Evolutionary conservation across 805 yeast species (phyloP), one percentile per base, ranked within the genome.

Genomic region (Starmera pachycereana): DNA sequence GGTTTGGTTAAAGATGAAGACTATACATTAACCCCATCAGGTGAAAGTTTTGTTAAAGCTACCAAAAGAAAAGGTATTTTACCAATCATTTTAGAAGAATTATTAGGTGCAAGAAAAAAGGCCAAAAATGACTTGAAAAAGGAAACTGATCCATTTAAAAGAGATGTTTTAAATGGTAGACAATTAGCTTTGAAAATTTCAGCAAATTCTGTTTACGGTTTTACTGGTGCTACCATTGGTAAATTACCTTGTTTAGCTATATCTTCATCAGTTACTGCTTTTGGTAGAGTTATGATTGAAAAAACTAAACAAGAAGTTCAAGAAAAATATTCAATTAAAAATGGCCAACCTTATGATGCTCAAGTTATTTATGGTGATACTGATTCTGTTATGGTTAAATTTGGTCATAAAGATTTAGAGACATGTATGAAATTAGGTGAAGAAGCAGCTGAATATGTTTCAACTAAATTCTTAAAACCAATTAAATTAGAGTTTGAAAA

Each of bases 161-260:
- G 85, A 50, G 95, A 88, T 54, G 97, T 92, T 29, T 71, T 94
- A 37, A 94, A 92, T 58, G 99, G 99, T 69, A 76, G 98, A 59
- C 99, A 92, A 62, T 68, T 92, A 52, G 99, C 99, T 0, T 68
- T 92, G 57, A 92, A 92, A 55, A 86, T 92, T 38, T 88, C 97
- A 11, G 99, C 99, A 1, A 92, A 92, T 60, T 94, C 98, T 2
- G 99, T 92, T 6, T 92, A 92, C 59, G 99, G 99, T 37, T 94
- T 92, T 62, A 92, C 99, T 1, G 99, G 99, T 61, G 99, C 99
- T 2, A 92, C 97, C 0, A 81, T 90, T 36, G 99, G 99, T 40
- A 90, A 92, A 55, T 69, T 92, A 40, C 99, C 99, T 1, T 94
- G 98, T 66, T 67, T 92, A 41, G 95, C 95, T 0, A 92, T 92